phyloP scores from a whole-genome alignment of 768 basidiomycete species.

The Tylopilus plumbeoviolaceoides region DNA sequence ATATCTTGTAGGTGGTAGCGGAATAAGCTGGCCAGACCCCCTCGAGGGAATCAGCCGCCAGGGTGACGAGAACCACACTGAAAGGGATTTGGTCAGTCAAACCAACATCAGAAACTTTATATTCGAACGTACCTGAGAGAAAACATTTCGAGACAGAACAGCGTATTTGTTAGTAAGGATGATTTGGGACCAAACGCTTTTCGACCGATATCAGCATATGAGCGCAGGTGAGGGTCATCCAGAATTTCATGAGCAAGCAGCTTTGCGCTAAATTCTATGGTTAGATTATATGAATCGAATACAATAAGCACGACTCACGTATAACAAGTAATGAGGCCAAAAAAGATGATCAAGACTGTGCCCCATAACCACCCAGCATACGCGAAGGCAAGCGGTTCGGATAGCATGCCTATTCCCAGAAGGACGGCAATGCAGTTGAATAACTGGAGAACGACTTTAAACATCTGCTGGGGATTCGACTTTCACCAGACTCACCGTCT shows the following conservation, averaged over 20 bases:
- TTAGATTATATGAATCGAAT: slow-evolving; percentile 1
- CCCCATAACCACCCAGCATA: slow-evolving; percentile 89
- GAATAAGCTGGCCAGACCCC: slow-evolving; percentile 66
- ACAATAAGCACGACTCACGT: slow-evolving; percentile 52
- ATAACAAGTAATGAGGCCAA: slow-evolving; percentile 81
- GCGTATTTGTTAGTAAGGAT: slow-evolving; percentile 55
- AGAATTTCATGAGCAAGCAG: slow-evolving; percentile 75
- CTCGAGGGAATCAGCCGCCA: slow-evolving; percentile 85
- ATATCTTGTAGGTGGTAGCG: slow-evolving; percentile 67
- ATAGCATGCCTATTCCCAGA: slow-evolving; percentile 85
- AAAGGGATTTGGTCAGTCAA: background rate
- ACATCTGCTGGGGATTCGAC: background rate
- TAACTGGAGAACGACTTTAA: slow-evolving; percentile 43
- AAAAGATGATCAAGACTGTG: slow-evolving; percentile 65
- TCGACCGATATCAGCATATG: slow-evolving; percentile 86
- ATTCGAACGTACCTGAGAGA: slow-evolving; percentile 57
- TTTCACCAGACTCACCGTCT: slow-evolving; percentile 47
- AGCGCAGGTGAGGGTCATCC: slow-evolving; percentile 62
- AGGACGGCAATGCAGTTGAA: slow-evolving; percentile 87
- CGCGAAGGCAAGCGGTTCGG: slow-evolving; percentile 87
- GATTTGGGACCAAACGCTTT: slow-evolving; percentile 83
- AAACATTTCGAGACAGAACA: slow-evolving; percentile 89
- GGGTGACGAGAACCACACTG: slow-evolving; percentile 82
- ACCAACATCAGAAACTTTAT: background rate
- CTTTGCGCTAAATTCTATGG: slow-evolving; percentile 61